Base-by-base conservation (phyloP, 2,329 filamentous ascomycete genomes). In the Apiospora sp. region DNA sequence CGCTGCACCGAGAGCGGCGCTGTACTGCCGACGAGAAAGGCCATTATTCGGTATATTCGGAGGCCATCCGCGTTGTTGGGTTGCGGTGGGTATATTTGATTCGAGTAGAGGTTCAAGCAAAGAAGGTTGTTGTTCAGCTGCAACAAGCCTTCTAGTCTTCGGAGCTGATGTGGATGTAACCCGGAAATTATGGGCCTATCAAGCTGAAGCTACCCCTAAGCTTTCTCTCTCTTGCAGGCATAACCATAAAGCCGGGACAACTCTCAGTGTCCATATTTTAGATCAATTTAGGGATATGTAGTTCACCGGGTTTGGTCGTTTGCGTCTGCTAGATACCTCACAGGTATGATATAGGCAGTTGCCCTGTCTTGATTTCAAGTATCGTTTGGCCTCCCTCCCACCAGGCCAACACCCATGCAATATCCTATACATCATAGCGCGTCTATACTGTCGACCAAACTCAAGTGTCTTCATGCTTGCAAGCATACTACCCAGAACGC, bases 1-100 rank as follows among this genome's bases (percentile, higher is more conserved):
- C 82, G 81, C 78, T 88, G 86, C 73, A 90, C 83, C 10, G 72
- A 61, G 8, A 61, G 72, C 0, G 78, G 79, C 71, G 77, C 76
- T 46, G 77, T 73, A 48, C 76, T 77, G 74, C 79, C 79, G 64
- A 80, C 73, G 67, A 81, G 77, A 74, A 80, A 78, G 71, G 79
- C 79, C 80, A 81, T 81, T 68, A 27, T 68, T 16, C 16, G 13
- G n/a, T 30, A 16, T 37, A 34, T 61, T 34, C 16, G 54, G 30
- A 61, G 54, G 54, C 54, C 58, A 41, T 64, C 30, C 58, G 58
- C 58, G 10, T 37, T 10, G 30, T n/a, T 12, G 58, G 19, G 34
- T 64, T 34, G 22, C 34, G 58, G 58, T 24, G 19, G 34, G 22
- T 64, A 41, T 58, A 34, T 61, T 41, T 41, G 6, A 24, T 12